Evolutionary conservation across 169 alveolate genomes (phyloP).

Genomic region (Plasmodium ovale): DNA sequence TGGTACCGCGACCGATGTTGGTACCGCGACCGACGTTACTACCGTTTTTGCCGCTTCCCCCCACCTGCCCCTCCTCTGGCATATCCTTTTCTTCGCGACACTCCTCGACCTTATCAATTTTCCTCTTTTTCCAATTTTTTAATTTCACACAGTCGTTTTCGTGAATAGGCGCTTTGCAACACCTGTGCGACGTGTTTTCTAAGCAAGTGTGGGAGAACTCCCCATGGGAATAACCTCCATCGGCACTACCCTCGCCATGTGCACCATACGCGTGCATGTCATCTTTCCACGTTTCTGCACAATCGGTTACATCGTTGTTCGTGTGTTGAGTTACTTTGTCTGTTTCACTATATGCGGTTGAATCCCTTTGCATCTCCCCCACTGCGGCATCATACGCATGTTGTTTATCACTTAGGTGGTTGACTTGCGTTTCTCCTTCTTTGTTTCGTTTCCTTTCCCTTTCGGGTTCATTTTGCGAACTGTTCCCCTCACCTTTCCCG

Average conservation of each 20-base stretch:
- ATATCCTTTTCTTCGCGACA: neutral
- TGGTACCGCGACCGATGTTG: neutral
- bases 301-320: too few species aligned
- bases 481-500: neutral
- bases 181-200: neutral
- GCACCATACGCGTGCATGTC: neutral
- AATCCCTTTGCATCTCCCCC: too few species aligned
- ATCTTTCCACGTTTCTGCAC: too few species aligned
- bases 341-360: too few species aligned
- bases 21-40: too few species aligned
- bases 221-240: neutral
- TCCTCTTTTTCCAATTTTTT: constrained; percentile 16
- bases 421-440: neutral
- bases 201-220: neutral
- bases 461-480: neutral
- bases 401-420: too few species aligned
- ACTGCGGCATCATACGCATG: too few species aligned
- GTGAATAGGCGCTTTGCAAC: neutral
- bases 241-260: neutral
- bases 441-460: too few species aligned
- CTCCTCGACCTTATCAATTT: constrained; percentile 10
- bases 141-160: constrained; percentile 2
- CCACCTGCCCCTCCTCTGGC: neutral
- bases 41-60: too few species aligned
- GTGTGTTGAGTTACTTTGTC: too few species aligned